Percentiles rank a stretch among this genome's conserved stretches.
Conservation (phyloP, 2,329 filamentous ascomycete genomes). For the Teratosphaeria gauchensis region DNA sequence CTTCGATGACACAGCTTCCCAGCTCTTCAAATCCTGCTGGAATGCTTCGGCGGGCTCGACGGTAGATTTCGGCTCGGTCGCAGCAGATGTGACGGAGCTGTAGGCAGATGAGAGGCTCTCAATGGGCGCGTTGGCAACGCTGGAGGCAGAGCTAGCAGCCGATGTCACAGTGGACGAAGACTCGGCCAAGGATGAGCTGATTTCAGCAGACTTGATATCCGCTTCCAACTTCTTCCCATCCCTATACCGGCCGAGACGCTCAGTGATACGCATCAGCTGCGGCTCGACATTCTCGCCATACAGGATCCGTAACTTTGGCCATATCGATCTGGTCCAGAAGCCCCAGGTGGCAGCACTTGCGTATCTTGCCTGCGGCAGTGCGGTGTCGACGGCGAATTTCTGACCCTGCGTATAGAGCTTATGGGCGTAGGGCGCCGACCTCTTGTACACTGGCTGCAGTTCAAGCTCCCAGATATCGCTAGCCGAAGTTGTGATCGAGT, state of each 20-base stretch:
- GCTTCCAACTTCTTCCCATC: conserved; percentile 54
- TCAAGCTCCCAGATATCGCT: conserved; percentile 62
- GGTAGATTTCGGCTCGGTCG: conserved; percentile 34
- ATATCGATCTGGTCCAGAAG: conserved; percentile 67
- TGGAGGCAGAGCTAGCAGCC: conserved; percentile 17
- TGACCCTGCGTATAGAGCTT: conserved; percentile 59
- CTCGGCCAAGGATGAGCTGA: conserved; percentile 17
- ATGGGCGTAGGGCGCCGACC: conserved; percentile 62
- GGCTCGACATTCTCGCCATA: conserved; percentile 93
- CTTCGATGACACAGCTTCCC: conserved; percentile 80
- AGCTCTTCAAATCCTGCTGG: conserved; percentile 65
- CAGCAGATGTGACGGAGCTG: conserved; percentile 11
- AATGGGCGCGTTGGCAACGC: conserved; percentile 17
- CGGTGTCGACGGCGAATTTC: conserved; percentile 57
- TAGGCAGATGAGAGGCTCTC: conserved; percentile 16
- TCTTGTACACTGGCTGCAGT: conserved; percentile 64
- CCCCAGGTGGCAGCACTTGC: conserved; percentile 58
- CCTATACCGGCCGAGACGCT: conserved; percentile 71
- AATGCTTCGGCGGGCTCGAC: conserved; percentile 49
- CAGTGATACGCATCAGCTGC: conserved; percentile 82
- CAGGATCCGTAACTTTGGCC: conserved; percentile 68
- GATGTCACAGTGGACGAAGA: conserved; percentile 17
- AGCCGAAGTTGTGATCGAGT: conserved; percentile 52
- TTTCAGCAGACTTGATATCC: conserved; percentile 46
- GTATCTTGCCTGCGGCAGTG: conserved; percentile 62